Evolutionary conservation across 1,139 yeast species (phyloP).

Genomic region (Sugiyamaella sp.): DNA sequence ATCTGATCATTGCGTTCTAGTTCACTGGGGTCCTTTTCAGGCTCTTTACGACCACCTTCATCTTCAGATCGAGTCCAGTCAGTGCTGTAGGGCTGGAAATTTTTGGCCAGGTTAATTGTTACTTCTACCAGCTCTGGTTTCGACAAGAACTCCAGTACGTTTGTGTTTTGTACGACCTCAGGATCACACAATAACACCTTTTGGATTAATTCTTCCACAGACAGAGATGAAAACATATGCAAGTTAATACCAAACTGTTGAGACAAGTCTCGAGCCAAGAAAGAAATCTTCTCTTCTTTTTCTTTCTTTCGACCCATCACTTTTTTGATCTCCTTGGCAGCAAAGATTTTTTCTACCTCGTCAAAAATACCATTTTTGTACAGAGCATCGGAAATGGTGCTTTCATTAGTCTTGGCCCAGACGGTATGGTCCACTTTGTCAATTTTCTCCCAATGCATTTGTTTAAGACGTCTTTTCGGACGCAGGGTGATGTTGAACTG

Average conservation of each 20-base stretch:
- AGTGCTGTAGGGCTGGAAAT: conserved; percentile 70
- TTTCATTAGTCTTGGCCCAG: conserved; percentile 67
- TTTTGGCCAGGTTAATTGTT: conserved; percentile 65
- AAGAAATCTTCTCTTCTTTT: conserved; percentile 54
- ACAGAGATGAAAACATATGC: conserved; percentile 68
- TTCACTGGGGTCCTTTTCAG: conserved; percentile 61
- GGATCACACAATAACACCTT: conserved; percentile 73
- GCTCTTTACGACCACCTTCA: conserved; percentile 40
- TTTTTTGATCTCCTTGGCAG: conserved; percentile 57
- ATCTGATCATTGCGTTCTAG: conserved; percentile 82
- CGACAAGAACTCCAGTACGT: conserved; percentile 80
- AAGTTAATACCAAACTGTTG: conserved; percentile 92
- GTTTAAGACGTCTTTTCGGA: conserved; percentile 74
- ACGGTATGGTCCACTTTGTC: conserved; percentile 68
- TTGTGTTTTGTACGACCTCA: conserved; percentile 66
- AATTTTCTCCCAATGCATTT: conserved; percentile 93
- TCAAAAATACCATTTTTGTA: conserved; percentile 71
- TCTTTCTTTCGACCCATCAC: conserved; percentile 42
- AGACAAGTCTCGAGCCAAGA: conserved; percentile 78
- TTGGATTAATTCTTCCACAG: conserved; percentile 63
- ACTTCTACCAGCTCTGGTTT: conserved; percentile 72
- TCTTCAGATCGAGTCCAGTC: conserved; percentile 47
- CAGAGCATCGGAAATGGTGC: conserved; percentile 55
- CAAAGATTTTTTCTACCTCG: conserved; percentile 80
- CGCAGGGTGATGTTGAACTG: conserved; percentile 40